phyloP scores from a whole-genome alignment of 768 basidiomycete genomes.

The Scleroderma citrinum region DNA sequence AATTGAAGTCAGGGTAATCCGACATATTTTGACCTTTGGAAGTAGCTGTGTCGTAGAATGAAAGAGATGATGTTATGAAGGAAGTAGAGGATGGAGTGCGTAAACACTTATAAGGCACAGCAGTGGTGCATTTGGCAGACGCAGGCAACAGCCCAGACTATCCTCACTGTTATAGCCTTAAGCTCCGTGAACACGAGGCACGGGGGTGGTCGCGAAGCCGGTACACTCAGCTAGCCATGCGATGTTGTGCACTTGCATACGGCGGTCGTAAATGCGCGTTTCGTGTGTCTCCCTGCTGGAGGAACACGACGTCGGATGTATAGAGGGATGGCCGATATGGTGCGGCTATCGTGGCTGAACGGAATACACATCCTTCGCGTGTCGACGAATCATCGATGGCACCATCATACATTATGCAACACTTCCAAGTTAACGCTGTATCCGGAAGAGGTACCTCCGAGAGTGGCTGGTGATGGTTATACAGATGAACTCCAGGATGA shows the following conservation, averaged over 20 bases:
- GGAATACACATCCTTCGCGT: too few species aligned
- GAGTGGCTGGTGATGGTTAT: too few species aligned
- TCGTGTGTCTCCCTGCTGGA: neutral
- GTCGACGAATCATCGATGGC: too few species aligned
- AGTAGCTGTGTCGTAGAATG: neutral
- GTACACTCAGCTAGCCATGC: conserved; percentile 1
- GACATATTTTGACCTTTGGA: conserved; percentile 10
- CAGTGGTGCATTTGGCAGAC: neutral
- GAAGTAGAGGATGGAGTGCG: conserved; percentile 3
- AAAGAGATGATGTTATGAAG: conserved; percentile 2
- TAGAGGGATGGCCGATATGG: neutral
- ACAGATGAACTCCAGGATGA: too few species aligned
- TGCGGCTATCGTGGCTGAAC: too few species aligned
- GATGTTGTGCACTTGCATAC: neutral
- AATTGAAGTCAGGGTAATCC: conserved; percentile 18
- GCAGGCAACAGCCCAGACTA: conserved; percentile 1
- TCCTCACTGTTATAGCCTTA: conserved; percentile 12
- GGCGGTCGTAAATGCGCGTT: conserved; percentile 1
- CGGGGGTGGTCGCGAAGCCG: conserved; percentile 16
- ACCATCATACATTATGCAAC: too few species aligned
- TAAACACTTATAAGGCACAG: neutral
- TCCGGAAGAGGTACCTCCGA: too few species aligned
- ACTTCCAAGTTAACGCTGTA: too few species aligned
- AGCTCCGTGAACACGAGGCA: conserved; percentile 24
- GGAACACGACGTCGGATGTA: neutral